Evolutionary conservation across 371 early-diverging fungal species (phyloP).

Genomic region (Mortierella sp.): DNA sequence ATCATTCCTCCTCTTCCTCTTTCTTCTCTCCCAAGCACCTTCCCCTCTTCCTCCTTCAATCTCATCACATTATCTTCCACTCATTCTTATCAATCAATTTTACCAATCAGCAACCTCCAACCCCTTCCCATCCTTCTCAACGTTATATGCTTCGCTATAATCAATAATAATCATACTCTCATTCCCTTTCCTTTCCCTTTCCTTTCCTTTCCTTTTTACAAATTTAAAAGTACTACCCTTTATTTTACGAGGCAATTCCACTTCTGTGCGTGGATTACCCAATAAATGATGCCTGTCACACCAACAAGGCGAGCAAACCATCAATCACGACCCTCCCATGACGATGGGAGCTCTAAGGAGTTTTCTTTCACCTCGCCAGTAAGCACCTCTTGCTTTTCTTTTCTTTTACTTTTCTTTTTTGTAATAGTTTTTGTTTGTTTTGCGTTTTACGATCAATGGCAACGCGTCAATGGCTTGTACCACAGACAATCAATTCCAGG

Average conservation of each 20-base stretch:
- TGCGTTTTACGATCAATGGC: neutral
- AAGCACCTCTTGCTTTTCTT: slow-evolving; percentile 1
- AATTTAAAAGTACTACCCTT: neutral
- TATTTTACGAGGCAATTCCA: neutral
- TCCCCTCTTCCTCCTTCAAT: neutral
- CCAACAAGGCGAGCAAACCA: slow-evolving; percentile 12
- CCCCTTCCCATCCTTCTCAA: too few relatives aligned
- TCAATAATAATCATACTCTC: neutral
- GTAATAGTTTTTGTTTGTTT: neutral
- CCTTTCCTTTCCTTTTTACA: neutral
- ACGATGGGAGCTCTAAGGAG: neutral
- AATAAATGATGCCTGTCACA: slow-evolving; percentile 11
- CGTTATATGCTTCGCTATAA: too few relatives aligned
- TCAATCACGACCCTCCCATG: neutral
- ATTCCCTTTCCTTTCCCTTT: neutral
- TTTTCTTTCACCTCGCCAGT: neutral
- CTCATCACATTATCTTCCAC: neutral
- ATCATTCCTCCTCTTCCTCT: neutral
- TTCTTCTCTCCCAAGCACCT: too few relatives aligned
- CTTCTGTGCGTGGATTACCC: neutral
- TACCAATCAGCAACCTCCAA: too few relatives aligned
- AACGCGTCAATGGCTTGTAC: neutral
- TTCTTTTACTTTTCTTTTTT: neutral
- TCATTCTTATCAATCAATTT: neutral
- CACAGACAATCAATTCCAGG: neutral